Base-by-base conservation (phyloP, 805 yeast genomes). In the Candida schatavii region DNA sequence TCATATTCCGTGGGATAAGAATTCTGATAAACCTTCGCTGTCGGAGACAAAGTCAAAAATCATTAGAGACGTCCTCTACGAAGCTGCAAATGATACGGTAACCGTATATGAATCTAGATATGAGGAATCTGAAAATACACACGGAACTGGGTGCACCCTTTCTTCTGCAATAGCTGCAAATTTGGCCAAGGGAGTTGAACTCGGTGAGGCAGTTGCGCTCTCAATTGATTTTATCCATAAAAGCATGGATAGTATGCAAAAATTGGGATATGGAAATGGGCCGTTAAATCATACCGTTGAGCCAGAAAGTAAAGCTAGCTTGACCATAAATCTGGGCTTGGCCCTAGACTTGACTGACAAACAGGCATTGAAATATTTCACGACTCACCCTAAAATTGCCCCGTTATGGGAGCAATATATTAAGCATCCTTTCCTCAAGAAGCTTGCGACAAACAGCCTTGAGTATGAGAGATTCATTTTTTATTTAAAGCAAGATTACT, bases 101-200 rank as follows among this genome's bases (percentile, higher is more conserved):
- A 64, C 73, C 0, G 51, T 78, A 1, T 81, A 71, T 54, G 70
- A 67, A 39, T 81, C 83, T 15, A 61, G 58, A 1, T 72, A 55
- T 41, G 55, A 73, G 3, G 52, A 64, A 5, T 68, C 88, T 0
- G 59, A 62, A 2, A 77, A 83, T 53, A 80, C 87, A 1, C 97
- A 89, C 59, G 97, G 97, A 10, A 87, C 96, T 3, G 97, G 97
- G 1, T 89, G 97, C 61, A 85, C 96, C 0, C 68, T 89, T 39
- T 80, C 95, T 0, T 81, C 95, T 0, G 74, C 95, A 0, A 83
- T 89, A 47, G 82, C 93, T 0, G 80, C 93, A 2, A 79, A 85
- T 50, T 50, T 88, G 20, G 90, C 95, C 3, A 69, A 69, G 27
- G 83, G 82, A 0, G 48, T 55, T 27, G 26, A 66, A 0, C 52